Evolutionary conservation across 441 rosid genomes (phyloP), one percentile per base, ranked within the genome.

Genomic region (Mallotus japonicus): DNA sequence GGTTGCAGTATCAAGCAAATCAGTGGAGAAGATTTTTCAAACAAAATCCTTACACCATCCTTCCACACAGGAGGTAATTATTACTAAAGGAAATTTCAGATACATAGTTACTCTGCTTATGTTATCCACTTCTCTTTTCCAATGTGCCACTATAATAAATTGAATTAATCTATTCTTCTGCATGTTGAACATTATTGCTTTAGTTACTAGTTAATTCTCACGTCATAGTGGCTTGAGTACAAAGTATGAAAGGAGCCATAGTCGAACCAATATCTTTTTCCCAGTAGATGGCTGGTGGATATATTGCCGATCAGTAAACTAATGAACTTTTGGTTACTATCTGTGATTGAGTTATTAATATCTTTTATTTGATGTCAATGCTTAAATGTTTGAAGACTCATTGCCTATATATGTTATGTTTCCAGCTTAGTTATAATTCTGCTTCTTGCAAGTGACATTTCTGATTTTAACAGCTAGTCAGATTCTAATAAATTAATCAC

Each of bases 1-100:
- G 34, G 15, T 22, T 64, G 57, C 8, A 20, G 49, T 19, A 58
- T 47, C 72, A 6, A 63, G 49, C 73, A 49, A 28, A 64, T 58
- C 69, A 13, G 11, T 14, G 14, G 50, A 71, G 70, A 67, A 72
- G 67, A 40, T 17, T 44, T 40, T 65, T 51, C 72, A 75, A 66
- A 74, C 64, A 28, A 50, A 67, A n/a, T 62, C 65, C 42, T 54
- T 65, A n/a, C 10, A 15, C 20, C 6, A 61, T 53, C 17, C 72
- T 60, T 72, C 47, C 12, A 5, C 14, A 7, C 62, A 55, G 47
- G 70, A 67, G 73, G 73, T 77, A 77, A 54, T 53, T 44, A 12
- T 28, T 24, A 1, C 28, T 11, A 9, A 28, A 19, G 60, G 12
- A 66, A 66, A 51, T 60, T 34, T 40, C 47, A 67, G 57, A 70